phyloP scores from a whole-genome alignment of 2,329 filamentous ascomycete species.

The Pyrenochaeta sp. region DNA sequence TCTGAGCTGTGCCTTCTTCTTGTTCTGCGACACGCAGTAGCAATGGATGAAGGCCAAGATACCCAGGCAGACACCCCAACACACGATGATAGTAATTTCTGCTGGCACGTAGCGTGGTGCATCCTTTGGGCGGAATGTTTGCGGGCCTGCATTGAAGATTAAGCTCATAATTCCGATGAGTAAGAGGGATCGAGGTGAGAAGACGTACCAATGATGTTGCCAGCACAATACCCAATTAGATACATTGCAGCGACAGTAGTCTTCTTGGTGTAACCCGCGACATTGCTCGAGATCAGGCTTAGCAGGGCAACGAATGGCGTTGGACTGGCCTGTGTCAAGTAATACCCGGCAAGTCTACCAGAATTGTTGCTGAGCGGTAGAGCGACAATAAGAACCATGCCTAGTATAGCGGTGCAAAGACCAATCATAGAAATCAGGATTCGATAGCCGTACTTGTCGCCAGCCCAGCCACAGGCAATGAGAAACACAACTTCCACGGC shows the following conservation, averaged over 20 bases:
- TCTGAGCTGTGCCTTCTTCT: slow-evolving; percentile 63
- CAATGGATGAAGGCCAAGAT: slow-evolving; percentile 69
- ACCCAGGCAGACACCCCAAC: slow-evolving; percentile 62
- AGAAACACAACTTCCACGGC: slow-evolving; percentile 70
- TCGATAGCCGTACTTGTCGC: slow-evolving; percentile 65
- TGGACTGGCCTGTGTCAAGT: slow-evolving; percentile 68
- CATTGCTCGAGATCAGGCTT: slow-evolving; percentile 69
- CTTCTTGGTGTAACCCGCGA: slow-evolving; percentile 68
- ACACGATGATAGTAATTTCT: slow-evolving; percentile 70
- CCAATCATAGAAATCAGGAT: slow-evolving; percentile 65
- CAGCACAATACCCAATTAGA: slow-evolving; percentile 53
- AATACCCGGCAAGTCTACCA: slow-evolving; percentile 71
- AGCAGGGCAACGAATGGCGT: slow-evolving; percentile 71
- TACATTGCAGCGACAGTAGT: slow-evolving; percentile 65
- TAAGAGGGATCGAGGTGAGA: too few species aligned
- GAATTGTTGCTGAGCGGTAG: slow-evolving; percentile 65
- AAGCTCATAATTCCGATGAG: too few species aligned
- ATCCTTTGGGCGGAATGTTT: slow-evolving; percentile 38
- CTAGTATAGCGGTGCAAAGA: slow-evolving; percentile 63
- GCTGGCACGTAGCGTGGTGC: slow-evolving; percentile 67
- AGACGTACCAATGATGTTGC: slow-evolving; percentile 46
- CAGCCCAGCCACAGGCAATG: slow-evolving; percentile 64
- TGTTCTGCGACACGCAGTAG: slow-evolving; percentile 68
- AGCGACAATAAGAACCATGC: slow-evolving; percentile 71
- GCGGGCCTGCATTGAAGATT: slow-evolving; percentile 50